Evolutionary conservation across 1,284 basidiomycete genomes (phyloP).

Genomic region (Ganoderma sinense): DNA sequence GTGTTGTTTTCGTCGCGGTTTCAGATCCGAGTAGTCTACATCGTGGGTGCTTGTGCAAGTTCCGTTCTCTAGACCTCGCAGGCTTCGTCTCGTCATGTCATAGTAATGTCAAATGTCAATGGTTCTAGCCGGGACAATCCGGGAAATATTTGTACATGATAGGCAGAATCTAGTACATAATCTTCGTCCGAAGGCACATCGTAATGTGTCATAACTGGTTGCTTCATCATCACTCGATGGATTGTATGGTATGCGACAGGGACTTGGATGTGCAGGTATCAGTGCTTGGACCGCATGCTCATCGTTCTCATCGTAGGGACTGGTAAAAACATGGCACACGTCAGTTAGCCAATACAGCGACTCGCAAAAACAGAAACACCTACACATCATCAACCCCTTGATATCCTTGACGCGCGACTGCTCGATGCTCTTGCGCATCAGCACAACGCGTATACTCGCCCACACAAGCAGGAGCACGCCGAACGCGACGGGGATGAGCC

Average conservation of each 20-base stretch:
- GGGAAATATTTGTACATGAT: neutral
- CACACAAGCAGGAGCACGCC: slow-evolving; percentile 66
- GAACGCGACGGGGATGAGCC: slow-evolving; percentile 71
- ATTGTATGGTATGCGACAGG: neutral
- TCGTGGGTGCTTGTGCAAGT: neutral
- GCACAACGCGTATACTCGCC: slow-evolving; percentile 63
- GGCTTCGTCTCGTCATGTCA: neutral
- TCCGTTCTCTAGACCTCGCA: neutral
- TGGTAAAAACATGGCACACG: slow-evolving; percentile 29
- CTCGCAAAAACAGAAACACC: slow-evolving; percentile 37
- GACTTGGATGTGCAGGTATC: slow-evolving; percentile 6
- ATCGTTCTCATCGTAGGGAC: slow-evolving; percentile 75
- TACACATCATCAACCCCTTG: slow-evolving; percentile 74
- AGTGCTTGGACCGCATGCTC: slow-evolving; percentile 62
- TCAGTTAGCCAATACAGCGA: neutral
- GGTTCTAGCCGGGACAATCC: neutral
- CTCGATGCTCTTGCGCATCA: slow-evolving; percentile 63
- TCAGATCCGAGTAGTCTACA: no score
- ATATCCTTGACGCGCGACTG: slow-evolving; percentile 68
- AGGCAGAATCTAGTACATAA: neutral
- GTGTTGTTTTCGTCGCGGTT: neutral
- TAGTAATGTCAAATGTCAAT: neutral
- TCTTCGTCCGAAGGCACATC: neutral
- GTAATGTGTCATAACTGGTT: neutral
- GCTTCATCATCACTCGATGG: neutral